Conservation (phyloP, 2,329 filamentous ascomycete genomes). For the Colletotrichum sp. region DNA sequence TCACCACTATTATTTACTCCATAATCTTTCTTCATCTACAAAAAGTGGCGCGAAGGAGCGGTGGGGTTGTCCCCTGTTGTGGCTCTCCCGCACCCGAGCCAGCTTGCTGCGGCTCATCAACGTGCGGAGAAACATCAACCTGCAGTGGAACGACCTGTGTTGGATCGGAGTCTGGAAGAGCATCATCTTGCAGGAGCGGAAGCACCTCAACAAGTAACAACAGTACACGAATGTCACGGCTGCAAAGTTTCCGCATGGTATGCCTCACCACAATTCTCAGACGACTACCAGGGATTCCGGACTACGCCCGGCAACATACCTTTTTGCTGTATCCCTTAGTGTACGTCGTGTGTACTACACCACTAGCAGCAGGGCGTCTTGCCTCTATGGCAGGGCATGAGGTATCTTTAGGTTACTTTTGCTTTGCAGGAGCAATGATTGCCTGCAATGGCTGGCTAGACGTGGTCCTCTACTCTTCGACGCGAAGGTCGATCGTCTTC, state of each 20-base stretch:
- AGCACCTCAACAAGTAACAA: background rate
- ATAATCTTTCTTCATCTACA: slow-evolving; percentile 45
- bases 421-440: slow-evolving; percentile 63
- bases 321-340: slow-evolving; percentile 73
- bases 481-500: slow-evolving; percentile 58
- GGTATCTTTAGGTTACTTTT: slow-evolving; percentile 60
- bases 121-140: background rate
- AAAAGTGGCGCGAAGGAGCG: slow-evolving; percentile 17
- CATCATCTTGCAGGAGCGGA: background rate
- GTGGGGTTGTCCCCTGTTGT: background rate
- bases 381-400: slow-evolving; percentile 61
- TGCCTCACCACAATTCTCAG: background rate
- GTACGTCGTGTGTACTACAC: slow-evolving; percentile 72
- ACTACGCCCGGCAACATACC: slow-evolving; percentile 47
- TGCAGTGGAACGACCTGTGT: background rate
- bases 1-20: slow-evolving; percentile 43
- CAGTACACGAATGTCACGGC: background rate
- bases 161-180: background rate
- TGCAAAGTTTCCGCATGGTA: background rate
- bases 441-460: slow-evolving; percentile 61
- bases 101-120: slow-evolving; percentile 22
- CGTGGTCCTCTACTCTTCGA: slow-evolving; percentile 57
- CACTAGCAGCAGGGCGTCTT: slow-evolving; percentile 68
- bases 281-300: background rate
- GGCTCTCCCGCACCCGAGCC: background rate